Evolutionary conservation across 306 rosid species (phyloP), one percentile per base, ranked within the genome.

Genomic region (Albizia julibrissin): DNA sequence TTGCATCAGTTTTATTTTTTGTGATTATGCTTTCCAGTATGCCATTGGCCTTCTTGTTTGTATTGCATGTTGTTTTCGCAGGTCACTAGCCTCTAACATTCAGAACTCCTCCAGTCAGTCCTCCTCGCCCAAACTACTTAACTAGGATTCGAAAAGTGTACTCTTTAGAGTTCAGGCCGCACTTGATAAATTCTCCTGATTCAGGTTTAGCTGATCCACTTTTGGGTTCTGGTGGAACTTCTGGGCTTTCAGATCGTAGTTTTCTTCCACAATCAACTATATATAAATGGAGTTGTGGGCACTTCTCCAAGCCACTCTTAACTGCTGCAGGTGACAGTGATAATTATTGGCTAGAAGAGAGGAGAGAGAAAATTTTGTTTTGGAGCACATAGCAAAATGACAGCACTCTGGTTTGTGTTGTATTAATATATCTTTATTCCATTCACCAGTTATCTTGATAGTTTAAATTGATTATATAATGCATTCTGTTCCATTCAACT

Each of bases 61-160:
- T 43, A 33, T 73, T 73, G 54, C n/a, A 26, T 47, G 33, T 72
- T 85, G 69, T 85, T 80, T 75, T 84, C 52, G 79, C 89, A 96
- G 99, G 98, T 83, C 98, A 90, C 80, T 81, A 89, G 85, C 92
- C 99, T 52, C 85, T 92, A 66, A 89, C 95, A 72, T 95, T 93
- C 85, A 97, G 97, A 88, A 96, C 99, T 78, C 98, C 99, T 79
- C 98, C 99, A 56, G 99, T 96, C 79, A 96, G 99, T 83, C 99
- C 99, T 85, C 98, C 99, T 78, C 92, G 97, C 75, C 86, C 94
- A 74, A 94, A 86, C 85, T 92, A 91, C 87, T 79, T 96, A 65
- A 79, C 96, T 21, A 94, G 97, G 86, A 91, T 95, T 89, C 96
- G 99, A 27, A 93, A 98, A 85, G 99, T 96, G 64, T 92, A 85